These are phyloP conservation scores for Coriaria nepalensis DNA, from an alignment of 306 rosid species.

Conservation along the genomic window DNA sequence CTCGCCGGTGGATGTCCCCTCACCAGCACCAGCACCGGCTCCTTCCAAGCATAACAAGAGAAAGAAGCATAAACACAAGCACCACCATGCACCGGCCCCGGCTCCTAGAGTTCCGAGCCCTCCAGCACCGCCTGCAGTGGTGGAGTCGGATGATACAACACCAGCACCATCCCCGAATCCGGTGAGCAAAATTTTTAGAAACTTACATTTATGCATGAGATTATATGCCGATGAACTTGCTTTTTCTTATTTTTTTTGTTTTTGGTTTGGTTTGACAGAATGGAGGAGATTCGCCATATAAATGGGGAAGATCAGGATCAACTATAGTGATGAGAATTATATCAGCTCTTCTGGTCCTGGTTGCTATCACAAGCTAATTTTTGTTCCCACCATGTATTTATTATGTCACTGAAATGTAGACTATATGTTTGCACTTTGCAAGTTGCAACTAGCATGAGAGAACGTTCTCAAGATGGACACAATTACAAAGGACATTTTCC, in stretches of 20 bases:
- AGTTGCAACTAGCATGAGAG: too few relatives aligned
- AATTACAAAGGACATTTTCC: too few relatives aligned
- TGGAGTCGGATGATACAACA: constrained; percentile 34
- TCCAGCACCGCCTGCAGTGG: constrained; percentile 70
- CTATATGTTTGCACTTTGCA: too few relatives aligned
- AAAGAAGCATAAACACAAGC: constrained; percentile 46
- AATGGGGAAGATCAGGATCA: constrained; percentile 22
- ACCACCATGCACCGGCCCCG: constrained; percentile 56
- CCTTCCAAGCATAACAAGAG: constrained; percentile 41
- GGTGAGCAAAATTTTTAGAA: constrained; percentile 24
- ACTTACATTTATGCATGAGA: not conserved
- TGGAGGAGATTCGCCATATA: constrained; percentile 38
- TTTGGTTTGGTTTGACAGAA: constrained; percentile 30
- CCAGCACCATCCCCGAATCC: constrained; percentile 87
- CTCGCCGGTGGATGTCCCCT: constrained; percentile 25
- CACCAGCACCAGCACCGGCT: constrained; percentile 44
- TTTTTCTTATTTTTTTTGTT: too few relatives aligned
- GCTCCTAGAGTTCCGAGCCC: constrained; percentile 48
- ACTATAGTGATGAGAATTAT: constrained; percentile 31
- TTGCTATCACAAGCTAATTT: constrained; percentile 29
- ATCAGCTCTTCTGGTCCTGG: constrained; percentile 36
- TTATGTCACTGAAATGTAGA: too few relatives aligned
- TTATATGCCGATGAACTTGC: not conserved
- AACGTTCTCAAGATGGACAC: too few relatives aligned
- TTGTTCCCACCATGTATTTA: too few relatives aligned